These are phyloP conservation scores for Pseudevernia furfuracea DNA, from an alignment of 495 filamentous ascomycete genomes.

Conservation along the genomic window DNA sequence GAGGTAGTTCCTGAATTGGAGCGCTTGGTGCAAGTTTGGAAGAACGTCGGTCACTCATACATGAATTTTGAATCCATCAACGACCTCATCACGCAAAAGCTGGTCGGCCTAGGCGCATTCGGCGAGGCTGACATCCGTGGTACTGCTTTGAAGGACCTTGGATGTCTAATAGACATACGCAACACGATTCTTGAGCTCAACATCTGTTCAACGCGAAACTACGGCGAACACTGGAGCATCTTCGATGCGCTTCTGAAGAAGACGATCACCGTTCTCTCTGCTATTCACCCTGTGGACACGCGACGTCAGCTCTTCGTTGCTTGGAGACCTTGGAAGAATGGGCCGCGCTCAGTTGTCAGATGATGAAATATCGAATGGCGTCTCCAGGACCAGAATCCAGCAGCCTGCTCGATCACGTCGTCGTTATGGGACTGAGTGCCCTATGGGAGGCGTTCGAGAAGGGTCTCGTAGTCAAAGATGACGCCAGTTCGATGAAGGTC, in stretches of 20 bases:
- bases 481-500: not conserved
- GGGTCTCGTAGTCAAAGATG: not conserved
- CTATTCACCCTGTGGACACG: not conserved
- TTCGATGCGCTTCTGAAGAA: not conserved
- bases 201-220: not conserved
- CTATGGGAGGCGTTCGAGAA: not conserved
- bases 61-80: not conserved
- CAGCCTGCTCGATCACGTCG: not conserved
- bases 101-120: not conserved
- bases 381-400: not conserved
- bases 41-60: not conserved
- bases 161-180: not conserved
- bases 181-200: not conserved
- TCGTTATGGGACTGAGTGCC: not conserved
- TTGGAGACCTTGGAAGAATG: not conserved
- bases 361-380: not conserved
- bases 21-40: not conserved
- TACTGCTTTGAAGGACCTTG: not conserved
- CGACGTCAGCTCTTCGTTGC: not conserved
- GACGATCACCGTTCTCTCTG: not conserved
- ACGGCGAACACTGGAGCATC: not conserved
- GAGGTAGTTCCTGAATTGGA: not conserved
- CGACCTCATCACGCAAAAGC: not conserved
- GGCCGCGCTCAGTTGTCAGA: not conserved
- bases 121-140: not conserved